Evolutionary conservation across 805 yeast genomes (phyloP).

Genomic region (Helenozyma baotianmanensis): DNA sequence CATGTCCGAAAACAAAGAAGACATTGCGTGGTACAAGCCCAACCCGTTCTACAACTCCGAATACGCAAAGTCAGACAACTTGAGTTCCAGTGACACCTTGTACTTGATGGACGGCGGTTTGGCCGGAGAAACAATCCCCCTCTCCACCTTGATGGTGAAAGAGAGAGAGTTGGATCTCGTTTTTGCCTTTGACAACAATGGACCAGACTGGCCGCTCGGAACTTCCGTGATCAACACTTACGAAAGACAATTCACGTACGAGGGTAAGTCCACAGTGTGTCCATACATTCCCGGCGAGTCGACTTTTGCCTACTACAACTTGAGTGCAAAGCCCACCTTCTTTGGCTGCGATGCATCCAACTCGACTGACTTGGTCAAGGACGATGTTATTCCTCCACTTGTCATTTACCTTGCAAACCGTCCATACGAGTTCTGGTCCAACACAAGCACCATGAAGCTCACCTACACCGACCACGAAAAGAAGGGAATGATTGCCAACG

Average conservation of each 20-base stretch:
- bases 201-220: slow-evolving; percentile 33
- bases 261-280: slow-evolving; percentile 59
- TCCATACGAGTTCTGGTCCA: slow-evolving; percentile 60
- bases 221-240: slow-evolving; percentile 27
- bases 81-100: slow-evolving; percentile 26
- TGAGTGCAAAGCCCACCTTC: slow-evolving; percentile 69
- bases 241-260: slow-evolving; percentile 30
- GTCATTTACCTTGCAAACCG: slow-evolving; percentile 75
- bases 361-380: slow-evolving; percentile 47
- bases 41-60: slow-evolving; percentile 33
- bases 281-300: slow-evolving; percentile 74
- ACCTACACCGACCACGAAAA: slow-evolving; percentile 56
- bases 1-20: slow-evolving; percentile 23
- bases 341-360: slow-evolving; percentile 77
- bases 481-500: slow-evolving; percentile 60
- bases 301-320: slow-evolving; percentile 54
- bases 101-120: slow-evolving; percentile 39
- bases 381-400: slow-evolving; percentile 56
- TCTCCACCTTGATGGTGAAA: slow-evolving; percentile 29
- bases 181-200: slow-evolving; percentile 34
- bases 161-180: slow-evolving; percentile 33
- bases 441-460: slow-evolving; percentile 70
- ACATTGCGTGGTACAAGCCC: slow-evolving; percentile 32
- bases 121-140: slow-evolving; percentile 33
- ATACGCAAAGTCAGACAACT: slow-evolving; percentile 23